A percentile compares a stretch with the other conserved stretches of the same genome.
These are phyloP conservation scores for Phytophthora chlamydospora DNA, from an alignment of 352 stramenopile genomes.

Conservation along the genomic window DNA sequence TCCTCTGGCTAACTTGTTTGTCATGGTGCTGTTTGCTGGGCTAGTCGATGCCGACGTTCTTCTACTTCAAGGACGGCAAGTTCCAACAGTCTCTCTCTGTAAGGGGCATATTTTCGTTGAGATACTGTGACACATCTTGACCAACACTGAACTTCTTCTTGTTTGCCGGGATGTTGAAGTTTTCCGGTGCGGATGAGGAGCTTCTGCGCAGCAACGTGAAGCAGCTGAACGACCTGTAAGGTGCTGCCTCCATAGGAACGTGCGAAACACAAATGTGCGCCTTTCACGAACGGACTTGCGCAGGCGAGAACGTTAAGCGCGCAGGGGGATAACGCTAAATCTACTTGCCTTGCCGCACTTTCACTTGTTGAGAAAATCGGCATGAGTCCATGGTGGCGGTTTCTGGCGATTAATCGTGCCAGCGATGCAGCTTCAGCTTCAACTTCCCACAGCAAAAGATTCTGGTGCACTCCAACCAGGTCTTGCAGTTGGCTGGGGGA, in stretches of 20 bases:
- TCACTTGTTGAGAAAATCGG: too few relatives aligned
- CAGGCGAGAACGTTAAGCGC: constrained; percentile 2
- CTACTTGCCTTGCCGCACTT: constrained; percentile 3
- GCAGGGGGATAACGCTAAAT: constrained; percentile 10
- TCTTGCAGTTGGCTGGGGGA: too few relatives aligned
- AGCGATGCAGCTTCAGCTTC: background rate
- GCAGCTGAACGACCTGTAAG: constrained; percentile 76
- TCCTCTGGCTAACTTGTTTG: constrained; percentile 1
- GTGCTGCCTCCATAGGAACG: background rate
- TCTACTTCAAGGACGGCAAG: constrained; percentile 82
- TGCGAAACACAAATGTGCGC: constrained; percentile 1
- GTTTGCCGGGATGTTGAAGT: constrained; percentile 38
- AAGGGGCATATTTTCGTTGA: constrained; percentile 1
- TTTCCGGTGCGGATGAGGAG: constrained; percentile 83
- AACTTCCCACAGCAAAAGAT: too few relatives aligned
- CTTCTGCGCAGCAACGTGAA: constrained; percentile 76
- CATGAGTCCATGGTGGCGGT: background rate
- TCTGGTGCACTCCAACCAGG: too few relatives aligned
- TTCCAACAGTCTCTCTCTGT: constrained; percentile 83
- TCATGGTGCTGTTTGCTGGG: constrained; percentile 2
- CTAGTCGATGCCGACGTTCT: constrained; percentile 91
- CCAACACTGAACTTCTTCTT: constrained; percentile 16
- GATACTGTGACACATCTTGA: constrained; percentile 4
- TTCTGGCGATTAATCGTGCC: background rate
- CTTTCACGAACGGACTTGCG: constrained; percentile 1